Conservation (phyloP, 768 basidiomycete species). For the Mycena latifolia region DNA sequence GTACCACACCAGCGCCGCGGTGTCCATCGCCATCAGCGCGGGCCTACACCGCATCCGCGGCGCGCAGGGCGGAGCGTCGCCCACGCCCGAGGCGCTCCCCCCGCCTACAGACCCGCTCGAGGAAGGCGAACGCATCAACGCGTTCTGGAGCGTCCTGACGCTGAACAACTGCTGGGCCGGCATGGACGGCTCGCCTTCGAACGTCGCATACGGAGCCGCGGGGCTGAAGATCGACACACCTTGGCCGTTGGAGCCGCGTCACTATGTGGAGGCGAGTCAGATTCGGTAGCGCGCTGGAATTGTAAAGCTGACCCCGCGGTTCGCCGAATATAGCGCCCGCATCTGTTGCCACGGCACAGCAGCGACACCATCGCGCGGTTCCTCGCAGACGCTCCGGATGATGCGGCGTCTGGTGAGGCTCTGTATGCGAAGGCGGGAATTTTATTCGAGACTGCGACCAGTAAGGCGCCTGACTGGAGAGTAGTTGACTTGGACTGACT, state of each 20-base stretch:
- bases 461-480: not conserved
- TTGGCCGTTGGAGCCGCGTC: slow-evolving; percentile 23
- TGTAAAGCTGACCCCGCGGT: not conserved
- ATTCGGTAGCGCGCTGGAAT: not conserved
- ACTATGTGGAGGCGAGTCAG: slow-evolving; percentile 19
- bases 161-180: slow-evolving; percentile 54
- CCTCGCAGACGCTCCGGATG: slow-evolving; percentile 11
- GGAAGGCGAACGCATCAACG: slow-evolving; percentile 27
- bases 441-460: slow-evolving; percentile 40
- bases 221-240: slow-evolving; percentile 31
- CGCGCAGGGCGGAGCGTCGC: not conserved
- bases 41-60: not conserved
- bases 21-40: slow-evolving; percentile 45
- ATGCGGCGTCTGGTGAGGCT: slow-evolving; percentile 3
- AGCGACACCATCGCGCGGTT: slow-evolving; percentile 26
- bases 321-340: slow-evolving; percentile 1
- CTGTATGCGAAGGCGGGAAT: slow-evolving; percentile 30
- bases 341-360: slow-evolving; percentile 9
- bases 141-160: slow-evolving; percentile 34
- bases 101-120: slow-evolving; percentile 5
- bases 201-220: slow-evolving; percentile 46
- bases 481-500: too few species aligned
- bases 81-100: not conserved
- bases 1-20: slow-evolving; percentile 55
- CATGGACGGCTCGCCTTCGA: slow-evolving; percentile 47